These are phyloP conservation scores for Thalassiosira mediterranea DNA, from an alignment of 352 stramenopile genomes.

Conservation along the genomic window DNA sequence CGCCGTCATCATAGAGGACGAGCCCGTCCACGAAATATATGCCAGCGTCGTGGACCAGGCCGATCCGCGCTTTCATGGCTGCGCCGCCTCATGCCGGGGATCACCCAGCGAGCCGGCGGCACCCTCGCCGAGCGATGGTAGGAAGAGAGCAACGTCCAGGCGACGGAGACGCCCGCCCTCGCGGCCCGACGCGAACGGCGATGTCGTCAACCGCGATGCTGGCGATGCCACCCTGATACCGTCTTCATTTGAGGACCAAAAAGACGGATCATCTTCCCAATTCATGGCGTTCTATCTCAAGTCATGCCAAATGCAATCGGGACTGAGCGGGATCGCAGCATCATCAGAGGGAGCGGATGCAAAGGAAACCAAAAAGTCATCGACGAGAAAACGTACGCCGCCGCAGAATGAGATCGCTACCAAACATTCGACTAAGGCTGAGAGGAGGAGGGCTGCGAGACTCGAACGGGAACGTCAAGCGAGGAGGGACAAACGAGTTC, in stretches of 20 bases:
- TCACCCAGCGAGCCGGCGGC: background rate
- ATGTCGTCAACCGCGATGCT: background rate
- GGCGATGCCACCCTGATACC: background rate
- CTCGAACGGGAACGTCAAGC: constrained; percentile 11
- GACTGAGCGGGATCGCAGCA: background rate
- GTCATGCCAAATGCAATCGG: background rate
- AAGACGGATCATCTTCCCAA: background rate
- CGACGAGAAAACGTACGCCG: background rate
- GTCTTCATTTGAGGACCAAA: background rate
- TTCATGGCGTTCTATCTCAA: background rate
- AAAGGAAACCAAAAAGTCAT: background rate
- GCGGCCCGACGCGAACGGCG: background rate
- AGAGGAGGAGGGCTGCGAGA: constrained; percentile 14
- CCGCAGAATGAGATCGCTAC: background rate
- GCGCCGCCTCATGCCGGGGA: background rate
- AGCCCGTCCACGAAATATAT: constrained; percentile 29
- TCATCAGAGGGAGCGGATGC: background rate
- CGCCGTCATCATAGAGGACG: constrained; percentile 21
- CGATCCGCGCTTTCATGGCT: background rate
- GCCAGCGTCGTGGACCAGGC: constrained; percentile 3
- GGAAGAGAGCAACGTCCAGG: background rate
- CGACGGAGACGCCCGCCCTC: background rate
- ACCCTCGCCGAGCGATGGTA: background rate
- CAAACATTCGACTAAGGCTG: constrained; percentile 14
- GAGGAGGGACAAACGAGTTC: constrained; percentile 17